A percentile compares a stretch with the other conserved stretches of the same genome.
These are phyloP conservation scores for Solanum sparsipilum DNA, from an alignment of 257 asterid genomes.

Conservation along the genomic window DNA sequence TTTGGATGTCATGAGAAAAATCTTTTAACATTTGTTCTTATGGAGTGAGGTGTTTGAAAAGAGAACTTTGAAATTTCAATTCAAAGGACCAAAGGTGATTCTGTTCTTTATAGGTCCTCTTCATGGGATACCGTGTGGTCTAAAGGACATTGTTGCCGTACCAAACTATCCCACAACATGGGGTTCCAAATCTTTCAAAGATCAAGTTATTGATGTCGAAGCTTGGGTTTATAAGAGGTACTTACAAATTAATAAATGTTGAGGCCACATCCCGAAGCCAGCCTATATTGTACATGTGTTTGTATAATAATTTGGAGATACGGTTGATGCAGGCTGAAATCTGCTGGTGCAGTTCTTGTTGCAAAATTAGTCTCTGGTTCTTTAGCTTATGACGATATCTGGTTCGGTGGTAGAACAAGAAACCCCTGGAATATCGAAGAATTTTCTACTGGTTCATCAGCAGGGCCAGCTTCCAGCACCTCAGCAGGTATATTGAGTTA, in stretches of 20 bases:
- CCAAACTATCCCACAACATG: constrained; percentile 86
- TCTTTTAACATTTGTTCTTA: not conserved
- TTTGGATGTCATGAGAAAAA: not conserved
- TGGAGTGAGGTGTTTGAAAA: not conserved
- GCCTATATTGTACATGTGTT: not conserved
- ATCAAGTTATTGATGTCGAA: constrained; percentile 75
- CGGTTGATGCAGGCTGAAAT: constrained; percentile 46
- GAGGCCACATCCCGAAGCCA: not conserved
- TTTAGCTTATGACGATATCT: constrained; percentile 86
- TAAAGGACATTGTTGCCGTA: constrained; percentile 89
- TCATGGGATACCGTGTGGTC: constrained; percentile 92
- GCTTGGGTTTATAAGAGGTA: constrained; percentile 98
- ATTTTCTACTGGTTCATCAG: constrained; percentile 92
- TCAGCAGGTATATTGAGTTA: constrained; percentile 47
- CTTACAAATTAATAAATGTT: not conserved
- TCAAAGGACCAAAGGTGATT: not conserved
- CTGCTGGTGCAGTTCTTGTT: constrained; percentile 82
- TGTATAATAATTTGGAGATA: not conserved
- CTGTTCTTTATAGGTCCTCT: constrained; percentile 57
- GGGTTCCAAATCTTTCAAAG: constrained; percentile 69
- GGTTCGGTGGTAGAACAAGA: constrained; percentile 97
- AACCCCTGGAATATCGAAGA: constrained; percentile 96
- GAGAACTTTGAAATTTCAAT: not conserved
- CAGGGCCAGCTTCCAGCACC: constrained; percentile 92
- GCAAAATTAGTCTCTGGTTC: constrained; percentile 88